Percentiles rank a stretch among this genome's conserved stretches.
These are phyloP conservation scores for Eucalyptus polyanthemos DNA, from an alignment of 345 rosid genomes.

Conservation along the genomic window DNA sequence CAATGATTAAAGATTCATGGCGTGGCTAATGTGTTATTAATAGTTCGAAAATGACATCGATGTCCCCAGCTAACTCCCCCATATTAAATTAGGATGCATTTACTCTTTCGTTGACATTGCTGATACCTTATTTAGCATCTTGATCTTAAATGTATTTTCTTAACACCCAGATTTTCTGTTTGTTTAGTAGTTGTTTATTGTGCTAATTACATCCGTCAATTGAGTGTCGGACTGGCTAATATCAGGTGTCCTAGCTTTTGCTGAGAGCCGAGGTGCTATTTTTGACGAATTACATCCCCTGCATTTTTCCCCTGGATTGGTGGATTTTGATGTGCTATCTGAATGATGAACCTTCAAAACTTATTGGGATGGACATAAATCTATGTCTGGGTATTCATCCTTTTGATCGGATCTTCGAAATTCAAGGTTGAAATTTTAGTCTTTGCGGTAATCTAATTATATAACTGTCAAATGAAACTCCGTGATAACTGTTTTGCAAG, in stretches of 20 bases:
- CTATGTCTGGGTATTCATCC: background rate
- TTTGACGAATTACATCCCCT: background rate
- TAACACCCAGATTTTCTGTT: background rate
- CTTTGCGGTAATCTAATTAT: background rate
- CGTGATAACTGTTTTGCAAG: background rate
- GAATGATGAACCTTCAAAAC: background rate
- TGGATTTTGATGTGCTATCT: background rate
- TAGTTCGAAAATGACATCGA: background rate
- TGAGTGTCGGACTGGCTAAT: background rate
- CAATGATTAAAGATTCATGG: background rate
- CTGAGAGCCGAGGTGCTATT: background rate
- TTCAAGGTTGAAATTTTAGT: background rate
- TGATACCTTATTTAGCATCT: background rate
- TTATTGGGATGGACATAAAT: background rate
- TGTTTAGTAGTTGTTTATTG: background rate
- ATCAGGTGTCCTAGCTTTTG: background rate
- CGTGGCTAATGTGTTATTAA: background rate
- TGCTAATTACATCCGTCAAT: background rate
- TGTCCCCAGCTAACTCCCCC: background rate
- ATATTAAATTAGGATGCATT: background rate
- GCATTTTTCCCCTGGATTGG: background rate
- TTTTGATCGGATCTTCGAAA: background rate
- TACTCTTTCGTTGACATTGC: background rate
- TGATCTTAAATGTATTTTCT: background rate
- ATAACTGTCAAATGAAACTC: background rate